phyloP scores from a whole-genome alignment of 257 asterid species.

The Gentiana dahurica region DNA sequence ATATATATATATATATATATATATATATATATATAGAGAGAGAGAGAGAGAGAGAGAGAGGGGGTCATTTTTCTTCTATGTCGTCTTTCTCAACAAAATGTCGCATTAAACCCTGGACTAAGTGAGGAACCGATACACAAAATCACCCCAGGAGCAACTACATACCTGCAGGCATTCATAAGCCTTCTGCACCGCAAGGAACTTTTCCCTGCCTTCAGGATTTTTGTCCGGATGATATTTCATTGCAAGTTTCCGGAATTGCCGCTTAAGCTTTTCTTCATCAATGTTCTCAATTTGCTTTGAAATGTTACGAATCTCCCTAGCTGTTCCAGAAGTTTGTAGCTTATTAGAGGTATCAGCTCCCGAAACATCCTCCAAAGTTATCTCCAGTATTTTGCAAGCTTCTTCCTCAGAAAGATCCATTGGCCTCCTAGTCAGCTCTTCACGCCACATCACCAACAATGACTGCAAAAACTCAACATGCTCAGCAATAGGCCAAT shows the following conservation, averaged over 20 bases:
- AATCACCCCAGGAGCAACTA: conserved; percentile 4
- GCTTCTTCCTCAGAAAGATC: conserved; percentile 99
- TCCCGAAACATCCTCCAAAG: conserved; percentile 82
- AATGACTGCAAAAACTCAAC: conserved; percentile 95
- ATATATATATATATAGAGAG: too few relatives aligned
- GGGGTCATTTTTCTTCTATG: too few relatives aligned
- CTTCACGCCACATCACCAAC: conserved; percentile 97
- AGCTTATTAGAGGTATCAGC: conserved; percentile 58
- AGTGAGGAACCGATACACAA: neutral
- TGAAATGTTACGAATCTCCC: conserved; percentile 51
- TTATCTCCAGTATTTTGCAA: conserved; percentile 84
- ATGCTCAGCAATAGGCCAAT: conserved; percentile 99
- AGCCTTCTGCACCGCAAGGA: conserved; percentile 97
- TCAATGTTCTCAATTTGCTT: conserved; percentile 86
- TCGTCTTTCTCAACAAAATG: too few relatives aligned
- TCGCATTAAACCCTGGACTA: too few relatives aligned
- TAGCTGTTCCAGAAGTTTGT: conserved; percentile 24
- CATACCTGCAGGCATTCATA: conserved; percentile 95
- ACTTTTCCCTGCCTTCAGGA: conserved; percentile 96
- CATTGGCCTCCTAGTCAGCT: conserved; percentile 96
- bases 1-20: too few relatives aligned
- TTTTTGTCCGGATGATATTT: conserved; percentile 97
- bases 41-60: too few relatives aligned
- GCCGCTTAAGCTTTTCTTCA: conserved; percentile 97
- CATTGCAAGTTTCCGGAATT: conserved; percentile 95